Percentiles rank a stretch among this genome's conserved stretches.
Evolutionary conservation across 495 filamentous ascomycete genomes (phyloP).

Genomic region (Penicillium longicatenatum): DNA sequence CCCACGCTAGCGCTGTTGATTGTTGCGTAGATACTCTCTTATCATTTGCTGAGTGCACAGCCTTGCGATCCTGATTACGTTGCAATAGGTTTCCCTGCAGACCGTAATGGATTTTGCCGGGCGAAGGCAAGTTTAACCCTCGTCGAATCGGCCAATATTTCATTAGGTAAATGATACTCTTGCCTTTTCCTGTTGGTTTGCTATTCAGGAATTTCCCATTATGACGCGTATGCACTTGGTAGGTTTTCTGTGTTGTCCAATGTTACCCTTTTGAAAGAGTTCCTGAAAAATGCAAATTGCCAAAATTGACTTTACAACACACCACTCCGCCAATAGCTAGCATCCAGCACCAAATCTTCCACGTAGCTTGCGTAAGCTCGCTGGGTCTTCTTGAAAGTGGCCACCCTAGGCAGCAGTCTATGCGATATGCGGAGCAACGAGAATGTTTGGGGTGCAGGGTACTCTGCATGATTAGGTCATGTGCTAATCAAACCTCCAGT

Average conservation of each 20-base stretch:
- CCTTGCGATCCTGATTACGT: not conserved
- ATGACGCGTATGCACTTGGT: not conserved
- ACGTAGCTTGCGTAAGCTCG: not conserved
- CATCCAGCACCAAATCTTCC: not conserved
- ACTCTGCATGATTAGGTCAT: not conserved
- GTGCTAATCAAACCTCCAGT: not conserved
- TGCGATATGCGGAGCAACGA: not conserved
- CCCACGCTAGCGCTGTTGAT: not conserved
- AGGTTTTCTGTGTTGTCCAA: not conserved
- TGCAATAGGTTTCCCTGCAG: too few species aligned
- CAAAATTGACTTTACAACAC: not conserved
- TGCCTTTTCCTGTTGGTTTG: not conserved
- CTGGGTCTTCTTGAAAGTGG: not conserved
- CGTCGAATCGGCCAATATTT: not conserved
- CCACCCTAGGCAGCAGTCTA: not conserved
- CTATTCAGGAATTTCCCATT: not conserved
- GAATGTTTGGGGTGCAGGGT: not conserved
- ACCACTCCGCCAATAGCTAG: not conserved
- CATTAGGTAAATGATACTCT: not conserved
- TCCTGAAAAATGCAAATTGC: not conserved
- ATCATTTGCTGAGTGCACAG: not conserved
- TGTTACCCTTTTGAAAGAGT: not conserved
- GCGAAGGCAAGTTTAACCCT: not conserved
- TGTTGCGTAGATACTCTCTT: not conserved
- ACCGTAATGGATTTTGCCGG: not conserved